Evolutionary conservation across 75 land plant genomes (phyloP), one percentile per base, ranked within the genome.

Genomic region (Sequoiadendron giganteum): DNA sequence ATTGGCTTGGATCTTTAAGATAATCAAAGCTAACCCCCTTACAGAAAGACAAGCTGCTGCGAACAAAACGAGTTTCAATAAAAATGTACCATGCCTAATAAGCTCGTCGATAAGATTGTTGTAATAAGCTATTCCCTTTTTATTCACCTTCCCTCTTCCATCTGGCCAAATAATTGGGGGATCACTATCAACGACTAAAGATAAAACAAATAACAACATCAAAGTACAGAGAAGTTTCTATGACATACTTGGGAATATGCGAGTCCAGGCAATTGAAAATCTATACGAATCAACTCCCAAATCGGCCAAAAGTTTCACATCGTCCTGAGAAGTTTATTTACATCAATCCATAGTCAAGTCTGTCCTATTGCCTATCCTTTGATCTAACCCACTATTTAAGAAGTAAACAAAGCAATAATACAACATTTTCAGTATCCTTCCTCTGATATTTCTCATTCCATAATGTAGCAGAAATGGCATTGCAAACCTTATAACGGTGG

Each of bases 401-500:
- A 49, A 49, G 70, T 11, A 18, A 65, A 19, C 6, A 65, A 19
- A 65, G 61, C 70, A 68, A 7, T 25, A 79, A 5, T 7, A 34
- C 16, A 79, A 5, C 38, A 79, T n/a, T 49, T 47, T 49, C 52
- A 10, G 10, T 49, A 49, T 49, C 13, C 52, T 49, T 49, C 52
- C 11, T 49, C 52, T 49, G 52, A 49, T 49, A 10, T 49, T 9
- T 49, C 52, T 7, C 49, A 49, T 49, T 49, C 52, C 52, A 49
- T 10, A 10, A 10, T 38, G 38, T 28, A 34, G n/a, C 13, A 34
- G 19, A 13, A 3, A 14, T 16, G 5, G 18, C 18, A 56, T 56
- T 56, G 28, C 72, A 68, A 68, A 84, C 90, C 80, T 89, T 87
- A 52, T 89, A 89, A 61, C 87, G 83, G 79, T 89, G 88, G 58